Conservation (phyloP, 306 rosid genomes). For the Senna siamea region DNA sequence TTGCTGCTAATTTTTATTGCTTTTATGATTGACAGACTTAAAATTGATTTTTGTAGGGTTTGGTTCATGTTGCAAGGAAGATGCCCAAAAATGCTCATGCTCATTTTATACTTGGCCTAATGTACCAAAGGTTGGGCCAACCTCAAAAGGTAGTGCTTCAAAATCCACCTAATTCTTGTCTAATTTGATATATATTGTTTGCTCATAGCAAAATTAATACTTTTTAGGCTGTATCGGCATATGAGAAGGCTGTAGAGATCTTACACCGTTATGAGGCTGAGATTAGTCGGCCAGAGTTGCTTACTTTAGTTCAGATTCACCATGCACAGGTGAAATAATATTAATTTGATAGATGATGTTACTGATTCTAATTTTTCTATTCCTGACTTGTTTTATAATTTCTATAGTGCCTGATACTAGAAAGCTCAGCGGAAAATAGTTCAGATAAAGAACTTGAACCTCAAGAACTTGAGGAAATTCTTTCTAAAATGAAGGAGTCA, state of each 20-base stretch:
- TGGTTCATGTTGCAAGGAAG: conserved; percentile 94
- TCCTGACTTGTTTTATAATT: conserved; percentile 52
- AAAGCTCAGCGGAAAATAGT: conserved; percentile 69
- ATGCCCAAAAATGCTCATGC: conserved; percentile 99
- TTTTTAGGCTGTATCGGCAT: conserved; percentile 73
- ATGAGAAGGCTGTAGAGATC: conserved; percentile 91
- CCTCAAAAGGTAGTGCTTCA: conserved; percentile 72
- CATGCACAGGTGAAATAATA: conserved; percentile 83
- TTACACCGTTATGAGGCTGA: conserved; percentile 77
- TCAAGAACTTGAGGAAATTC: conserved; percentile 79
- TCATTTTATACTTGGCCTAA: conserved; percentile 90
- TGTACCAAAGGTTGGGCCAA: conserved; percentile 95
- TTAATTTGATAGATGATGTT: conserved; percentile 34
- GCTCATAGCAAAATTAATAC: conserved; percentile 22
- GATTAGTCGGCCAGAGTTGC: conserved; percentile 79
- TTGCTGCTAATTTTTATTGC: not conserved
- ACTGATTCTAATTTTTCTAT: conserved; percentile 35
- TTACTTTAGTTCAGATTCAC: conserved; percentile 87
- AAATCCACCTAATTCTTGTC: conserved; percentile 11
- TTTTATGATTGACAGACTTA: conserved; percentile 15
- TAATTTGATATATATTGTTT: conserved; percentile 14
- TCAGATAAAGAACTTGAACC: conserved; percentile 84
- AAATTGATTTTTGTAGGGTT: conserved; percentile 66
- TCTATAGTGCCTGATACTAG: conserved; percentile 82
- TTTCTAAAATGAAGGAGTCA: conserved; percentile 75